Evolutionary conservation across 208 protist genomes (phyloP).

Genomic region (Crithidia brevicula): DNA sequence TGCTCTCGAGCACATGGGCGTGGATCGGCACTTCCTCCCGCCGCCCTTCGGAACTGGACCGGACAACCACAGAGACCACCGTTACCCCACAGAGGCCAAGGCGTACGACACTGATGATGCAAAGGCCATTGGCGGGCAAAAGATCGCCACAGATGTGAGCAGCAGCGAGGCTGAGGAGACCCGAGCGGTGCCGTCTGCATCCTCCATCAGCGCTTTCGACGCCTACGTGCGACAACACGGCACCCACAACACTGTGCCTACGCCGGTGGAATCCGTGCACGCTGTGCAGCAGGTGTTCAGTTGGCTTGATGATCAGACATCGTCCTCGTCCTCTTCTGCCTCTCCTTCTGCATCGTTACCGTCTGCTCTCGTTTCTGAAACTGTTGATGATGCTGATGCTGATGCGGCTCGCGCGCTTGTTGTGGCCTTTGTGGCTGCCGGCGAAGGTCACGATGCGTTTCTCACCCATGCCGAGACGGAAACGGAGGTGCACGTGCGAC

Average conservation of each 20-base stretch:
- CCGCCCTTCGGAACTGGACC: constrained; percentile 22
- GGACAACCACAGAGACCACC: too few relatives aligned
- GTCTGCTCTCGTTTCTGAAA: not conserved
- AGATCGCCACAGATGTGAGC: not conserved
- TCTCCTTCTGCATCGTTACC: not conserved
- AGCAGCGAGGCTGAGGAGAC: not conserved
- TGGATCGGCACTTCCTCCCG: constrained; percentile 23
- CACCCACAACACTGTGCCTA: not conserved
- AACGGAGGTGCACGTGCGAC: constrained; percentile 6
- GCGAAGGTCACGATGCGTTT: constrained; percentile 9
- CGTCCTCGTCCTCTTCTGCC: not conserved
- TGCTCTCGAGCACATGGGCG: constrained; percentile 40
- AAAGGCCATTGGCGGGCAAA: too few relatives aligned
- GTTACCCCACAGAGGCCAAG: too few relatives aligned
- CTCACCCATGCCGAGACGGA: constrained; percentile 3
- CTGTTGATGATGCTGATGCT: too few relatives aligned
- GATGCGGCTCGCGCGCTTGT: constrained; percentile 24
- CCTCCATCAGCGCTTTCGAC: not conserved
- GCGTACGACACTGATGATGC: too few relatives aligned
- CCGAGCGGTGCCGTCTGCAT: not conserved
- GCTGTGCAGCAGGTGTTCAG: constrained; percentile 21
- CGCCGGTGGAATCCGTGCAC: not conserved
- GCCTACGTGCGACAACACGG: constrained; percentile 5
- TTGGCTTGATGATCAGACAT: constrained; percentile 26
- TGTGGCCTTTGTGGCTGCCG: constrained; percentile 20